Evolutionary conservation across 225 moss, liverwort and hornwort species (phyloP).

Genomic region (Sphagnum contortum): DNA sequence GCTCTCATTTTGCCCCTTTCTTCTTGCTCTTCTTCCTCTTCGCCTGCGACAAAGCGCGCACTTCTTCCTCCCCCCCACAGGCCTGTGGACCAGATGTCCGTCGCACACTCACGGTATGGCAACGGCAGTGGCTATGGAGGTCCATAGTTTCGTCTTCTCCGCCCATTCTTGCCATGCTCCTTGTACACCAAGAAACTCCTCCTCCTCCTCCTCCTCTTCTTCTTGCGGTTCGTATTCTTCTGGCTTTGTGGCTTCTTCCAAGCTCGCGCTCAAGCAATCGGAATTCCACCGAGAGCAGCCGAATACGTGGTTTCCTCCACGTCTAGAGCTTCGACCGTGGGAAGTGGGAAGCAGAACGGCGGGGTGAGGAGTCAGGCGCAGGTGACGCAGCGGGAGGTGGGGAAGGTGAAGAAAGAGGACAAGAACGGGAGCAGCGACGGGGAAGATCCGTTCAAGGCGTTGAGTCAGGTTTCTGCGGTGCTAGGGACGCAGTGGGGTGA

Average conservation of each 20-base stretch:
- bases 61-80: not conserved
- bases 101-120: constrained; percentile 13
- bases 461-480: constrained; percentile 92
- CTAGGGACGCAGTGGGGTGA: constrained; percentile 97
- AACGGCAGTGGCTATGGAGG: constrained; percentile 26
- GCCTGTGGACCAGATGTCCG: not conserved
- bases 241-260: not conserved
- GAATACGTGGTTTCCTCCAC: not conserved
- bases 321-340: too few species aligned
- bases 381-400: constrained; percentile 33
- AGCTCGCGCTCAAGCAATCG: not conserved
- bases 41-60: not conserved
- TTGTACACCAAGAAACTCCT: too few species aligned
- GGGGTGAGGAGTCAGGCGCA: constrained; percentile 42
- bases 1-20: too few species aligned
- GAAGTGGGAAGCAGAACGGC: not conserved
- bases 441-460: constrained; percentile 43
- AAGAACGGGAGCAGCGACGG: not conserved
- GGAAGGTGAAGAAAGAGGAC: constrained; percentile 18
- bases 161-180: not conserved
- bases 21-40: not conserved
- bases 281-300: not conserved
- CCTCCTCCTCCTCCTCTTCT: not conserved
- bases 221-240: not conserved
- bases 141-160: constrained; percentile 7